Conservation (phyloP, 1,139 yeast genomes). For the Lodderomyces orthopsilosis region DNA sequence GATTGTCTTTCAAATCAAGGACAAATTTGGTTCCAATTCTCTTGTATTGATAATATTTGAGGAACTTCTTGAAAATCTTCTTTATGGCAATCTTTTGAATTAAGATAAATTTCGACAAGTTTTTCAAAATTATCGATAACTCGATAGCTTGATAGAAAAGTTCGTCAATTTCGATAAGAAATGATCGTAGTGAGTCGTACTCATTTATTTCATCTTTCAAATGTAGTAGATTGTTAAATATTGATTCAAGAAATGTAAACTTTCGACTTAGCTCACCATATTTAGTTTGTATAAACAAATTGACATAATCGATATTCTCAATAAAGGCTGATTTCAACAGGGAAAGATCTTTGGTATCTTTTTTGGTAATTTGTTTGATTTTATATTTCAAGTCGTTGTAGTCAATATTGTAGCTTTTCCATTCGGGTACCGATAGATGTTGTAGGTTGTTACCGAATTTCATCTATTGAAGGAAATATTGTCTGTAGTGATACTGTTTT, state of each 20-base stretch:
- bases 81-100: conserved; percentile 80
- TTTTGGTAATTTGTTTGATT: conserved; percentile 37
- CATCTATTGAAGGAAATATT: conserved; percentile 39
- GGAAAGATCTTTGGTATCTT: conserved; percentile 14
- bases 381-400: conserved; percentile 70
- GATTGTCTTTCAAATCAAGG: conserved; percentile 31
- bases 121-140: conserved; percentile 61
- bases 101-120: conserved; percentile 68
- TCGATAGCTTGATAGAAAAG: conserved; percentile 39
- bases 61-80: conserved; percentile 76
- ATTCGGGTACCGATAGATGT: conserved; percentile 79
- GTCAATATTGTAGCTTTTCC: conserved; percentile 81
- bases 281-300: conserved; percentile 63
- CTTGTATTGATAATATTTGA: conserved; percentile 52
- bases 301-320: conserved; percentile 52
- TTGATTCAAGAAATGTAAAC: conserved; percentile 22
- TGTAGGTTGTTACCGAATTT: conserved; percentile 80
- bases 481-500: background rate
- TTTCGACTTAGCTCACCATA: conserved; percentile 54
- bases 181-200: conserved; percentile 8
- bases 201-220: conserved; percentile 6
- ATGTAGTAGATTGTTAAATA: conserved; percentile 12
- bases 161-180: conserved; percentile 25
- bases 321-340: conserved; percentile 32
- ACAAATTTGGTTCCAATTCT: conserved; percentile 38